Evolutionary conservation across 805 yeast genomes (phyloP).

Genomic region (Metschnikowia peoriensis): DNA sequence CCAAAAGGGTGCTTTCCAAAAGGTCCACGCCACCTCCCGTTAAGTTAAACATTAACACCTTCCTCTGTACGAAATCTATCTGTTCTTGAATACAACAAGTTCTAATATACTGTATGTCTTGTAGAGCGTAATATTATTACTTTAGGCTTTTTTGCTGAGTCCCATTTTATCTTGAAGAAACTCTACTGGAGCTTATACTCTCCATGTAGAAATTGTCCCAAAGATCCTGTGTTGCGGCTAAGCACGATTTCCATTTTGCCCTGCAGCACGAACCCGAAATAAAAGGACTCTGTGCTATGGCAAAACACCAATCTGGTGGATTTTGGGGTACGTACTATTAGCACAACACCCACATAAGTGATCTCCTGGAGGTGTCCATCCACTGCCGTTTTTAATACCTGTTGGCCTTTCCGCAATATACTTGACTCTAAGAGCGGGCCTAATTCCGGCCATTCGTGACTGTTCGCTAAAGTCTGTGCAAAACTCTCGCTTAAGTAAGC

Average conservation of each 20-base stretch:
- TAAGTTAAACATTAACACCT: slow-evolving; percentile 38
- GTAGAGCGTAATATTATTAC: neutral
- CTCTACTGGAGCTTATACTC: slow-evolving; percentile 9
- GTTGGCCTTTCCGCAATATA: slow-evolving; percentile 12
- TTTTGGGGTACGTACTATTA: slow-evolving; percentile 11
- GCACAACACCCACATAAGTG: slow-evolving; percentile 34
- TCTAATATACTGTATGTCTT: slow-evolving; percentile 1
- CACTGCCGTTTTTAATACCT: slow-evolving; percentile 14
- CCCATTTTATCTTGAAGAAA: no score
- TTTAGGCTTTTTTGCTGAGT: no score
- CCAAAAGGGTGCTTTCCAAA: slow-evolving; percentile 97
- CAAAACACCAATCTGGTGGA: slow-evolving; percentile 15
- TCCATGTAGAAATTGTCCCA: slow-evolving; percentile 16
- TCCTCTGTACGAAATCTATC: slow-evolving; percentile 7
- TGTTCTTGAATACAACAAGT: slow-evolving; percentile 15
- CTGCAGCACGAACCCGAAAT: slow-evolving; percentile 22
- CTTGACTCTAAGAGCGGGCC: slow-evolving; percentile 19
- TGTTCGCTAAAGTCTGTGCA: slow-evolving; percentile 8
- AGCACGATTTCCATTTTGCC: slow-evolving; percentile 17
- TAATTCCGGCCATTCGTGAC: slow-evolving; percentile 19
- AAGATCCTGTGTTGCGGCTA: slow-evolving; percentile 8
- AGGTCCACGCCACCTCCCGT: slow-evolving; percentile 96
- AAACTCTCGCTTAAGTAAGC: slow-evolving; percentile 19
- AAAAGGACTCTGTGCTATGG: slow-evolving; percentile 21
- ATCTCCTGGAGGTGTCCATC: slow-evolving; percentile 9